Base-by-base conservation (phyloP, 371 early-diverging fungal species). In the Choanephora cucurbitarum region DNA sequence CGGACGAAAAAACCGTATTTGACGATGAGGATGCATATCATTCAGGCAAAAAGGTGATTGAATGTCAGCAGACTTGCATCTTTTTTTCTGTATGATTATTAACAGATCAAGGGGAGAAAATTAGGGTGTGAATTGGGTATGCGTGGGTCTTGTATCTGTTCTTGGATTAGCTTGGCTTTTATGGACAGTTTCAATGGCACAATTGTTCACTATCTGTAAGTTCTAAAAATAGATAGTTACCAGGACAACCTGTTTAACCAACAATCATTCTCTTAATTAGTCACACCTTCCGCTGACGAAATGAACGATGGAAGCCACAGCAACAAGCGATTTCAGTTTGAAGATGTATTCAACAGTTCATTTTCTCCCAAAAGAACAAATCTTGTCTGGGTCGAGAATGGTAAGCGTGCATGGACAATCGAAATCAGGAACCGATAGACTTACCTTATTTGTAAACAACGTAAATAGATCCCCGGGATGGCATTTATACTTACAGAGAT, bases 351-450 rank as follows among this genome's bases (percentile, higher is more conserved):
- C 64, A 80, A 82, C 22, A 41, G 53, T n/a, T 72, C 82, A 0
- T 82, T 80, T 53, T 22, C 70, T 9, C 75, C 73, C 15, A 71
- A 66, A 51, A 55, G 55, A 22, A 66, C 67, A 9, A 54, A 65
- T 3, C 57, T 82, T 9, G 80, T 75, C 3, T 82, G 82, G 82
- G 80, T 80, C 54, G 75, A 78, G 31, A 73, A 77, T 68, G 79
- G 80, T 72, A 75, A 37, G 7, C 4, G 10, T 53, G 50, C n/a
- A 31, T 8, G 31, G n/a, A 44, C 13, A 33, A 5, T 19, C 28
- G 32, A 28, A 28, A 28, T 28, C 3, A 28, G 28, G 28, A 28
- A 28, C 28, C 28, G 28, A 3, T 7, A 28, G 7, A 28, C 28
- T 28, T 28, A 28, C 28, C 15, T 37, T n/a, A 55, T 23, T 21